Conservation (phyloP, 2,329 filamentous ascomycete species). For the Colletotrichum musicola region DNA sequence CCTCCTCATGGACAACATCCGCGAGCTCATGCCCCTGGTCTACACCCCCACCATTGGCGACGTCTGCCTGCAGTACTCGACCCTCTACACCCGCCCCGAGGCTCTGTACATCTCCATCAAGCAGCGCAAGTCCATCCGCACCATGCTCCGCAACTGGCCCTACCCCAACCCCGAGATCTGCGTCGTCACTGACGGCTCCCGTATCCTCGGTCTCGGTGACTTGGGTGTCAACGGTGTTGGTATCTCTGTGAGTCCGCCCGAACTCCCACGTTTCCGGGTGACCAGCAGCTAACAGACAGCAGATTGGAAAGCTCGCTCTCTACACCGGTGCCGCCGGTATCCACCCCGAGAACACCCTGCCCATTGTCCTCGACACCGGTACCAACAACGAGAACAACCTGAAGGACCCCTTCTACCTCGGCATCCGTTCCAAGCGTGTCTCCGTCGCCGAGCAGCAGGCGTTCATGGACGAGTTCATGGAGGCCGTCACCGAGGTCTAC, state of each 20-base stretch:
- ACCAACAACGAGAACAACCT: constrained; percentile 76
- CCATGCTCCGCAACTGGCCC: constrained; percentile 94
- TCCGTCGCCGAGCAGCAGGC: constrained; percentile 83
- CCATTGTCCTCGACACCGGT: constrained; percentile 76
- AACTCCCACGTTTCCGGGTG: no score
- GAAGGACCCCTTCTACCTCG: constrained; percentile 85
- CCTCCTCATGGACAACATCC: constrained; percentile 80
- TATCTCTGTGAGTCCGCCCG: constrained; percentile 77
- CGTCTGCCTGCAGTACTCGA: constrained; percentile 95
- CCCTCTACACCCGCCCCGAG: constrained; percentile 94
- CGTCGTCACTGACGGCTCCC: constrained; percentile 95
- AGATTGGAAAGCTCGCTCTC: constrained; percentile 92
- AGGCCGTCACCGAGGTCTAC: constrained; percentile 81
- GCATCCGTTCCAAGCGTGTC: constrained; percentile 86
- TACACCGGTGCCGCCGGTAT: constrained; percentile 98
- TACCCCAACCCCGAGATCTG: constrained; percentile 92
- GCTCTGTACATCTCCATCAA: constrained; percentile 96
- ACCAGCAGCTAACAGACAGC: constrained; percentile 41
- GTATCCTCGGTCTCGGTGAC: constrained; percentile 92
- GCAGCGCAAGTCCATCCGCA: constrained; percentile 89
- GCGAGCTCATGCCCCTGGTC: constrained; percentile 85
- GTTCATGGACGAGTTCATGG: constrained; percentile 98
- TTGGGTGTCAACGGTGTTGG: constrained; percentile 97
- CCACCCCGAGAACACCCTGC: constrained; percentile 85
- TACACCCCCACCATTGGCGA: constrained; percentile 95